A percentile compares a stretch with the other conserved stretches of the same genome.
phyloP scores from a whole-genome alignment of 1,284 basidiomycete genomes.

The Pholiota adiposa region DNA sequence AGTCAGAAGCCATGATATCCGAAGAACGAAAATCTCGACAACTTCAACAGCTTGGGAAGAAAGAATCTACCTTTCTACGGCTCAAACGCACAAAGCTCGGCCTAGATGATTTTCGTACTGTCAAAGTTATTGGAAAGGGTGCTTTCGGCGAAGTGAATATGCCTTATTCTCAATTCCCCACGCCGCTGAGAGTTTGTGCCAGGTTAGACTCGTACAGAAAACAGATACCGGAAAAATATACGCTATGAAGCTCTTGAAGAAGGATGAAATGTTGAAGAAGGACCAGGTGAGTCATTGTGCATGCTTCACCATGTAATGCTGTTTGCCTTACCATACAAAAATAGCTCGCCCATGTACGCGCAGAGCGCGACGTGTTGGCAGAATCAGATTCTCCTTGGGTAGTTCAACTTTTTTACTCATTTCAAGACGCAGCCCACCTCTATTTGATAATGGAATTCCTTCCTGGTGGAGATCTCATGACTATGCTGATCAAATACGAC shows the following conservation, averaged over 20 bases:
- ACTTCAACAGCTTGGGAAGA: constrained; percentile 79
- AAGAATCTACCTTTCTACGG: constrained; percentile 82
- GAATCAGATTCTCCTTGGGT: constrained; percentile 99
- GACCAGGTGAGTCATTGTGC: constrained; percentile 72
- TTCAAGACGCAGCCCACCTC: constrained; percentile 93
- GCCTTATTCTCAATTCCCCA: constrained; percentile 23
- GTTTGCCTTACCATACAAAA: constrained; percentile 43
- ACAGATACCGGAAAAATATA: constrained; percentile 98
- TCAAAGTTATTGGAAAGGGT: constrained; percentile 95
- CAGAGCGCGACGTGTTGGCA: constrained; percentile 90
- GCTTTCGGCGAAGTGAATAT: constrained; percentile 85
- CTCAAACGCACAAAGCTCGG: constrained; percentile 83
- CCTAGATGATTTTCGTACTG: constrained; percentile 86
- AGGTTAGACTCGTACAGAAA: constrained; percentile 97
- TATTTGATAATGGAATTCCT: constrained; percentile 99
- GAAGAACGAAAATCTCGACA: constrained; percentile 85
- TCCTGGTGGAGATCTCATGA: constrained; percentile 98
- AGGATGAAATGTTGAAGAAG: constrained; percentile 99
- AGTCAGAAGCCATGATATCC: constrained; percentile 61
- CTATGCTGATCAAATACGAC: constrained; percentile 99
- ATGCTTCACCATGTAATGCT: constrained; percentile 8
- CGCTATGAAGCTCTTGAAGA: constrained; percentile 98
- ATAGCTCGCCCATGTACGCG: constrained; percentile 92
- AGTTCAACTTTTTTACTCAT: constrained; percentile 97
- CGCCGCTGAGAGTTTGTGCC: too few species aligned